Base-by-base conservation (phyloP, 306 rosid species). In the Cucumis cinereus region DNA sequence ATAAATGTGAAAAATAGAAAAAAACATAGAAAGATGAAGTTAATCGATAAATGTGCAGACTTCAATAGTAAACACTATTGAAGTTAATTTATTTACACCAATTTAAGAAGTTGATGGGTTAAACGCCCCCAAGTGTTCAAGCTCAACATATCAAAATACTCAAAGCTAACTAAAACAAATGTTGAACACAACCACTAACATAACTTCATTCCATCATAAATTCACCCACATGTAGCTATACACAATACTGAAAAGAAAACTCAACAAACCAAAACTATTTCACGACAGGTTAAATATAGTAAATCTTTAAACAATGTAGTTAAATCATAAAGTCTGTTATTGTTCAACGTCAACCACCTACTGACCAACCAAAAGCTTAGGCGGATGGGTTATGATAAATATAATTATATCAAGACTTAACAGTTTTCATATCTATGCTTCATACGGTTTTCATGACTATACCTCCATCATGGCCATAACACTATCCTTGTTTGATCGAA, bases 391-490 rank as follows among this genome's bases (percentile, higher is more conserved):
- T 5, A 30, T 30, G 4, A 30, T 30, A 30, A 30, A 30, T 30
- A 3, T 30, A 30, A 30, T 30, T 30, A 30, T 30, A 30, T 30
- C 35, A 3, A 30, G 4, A 30, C 35, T 30, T 30, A 0, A 30
- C 35, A 30, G 35, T 30, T 53, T n/a, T 55, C 59, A 55, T 55
- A 54, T 19, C 24, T 19, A 19, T 54, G 8, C 12, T 11, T 19
- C 24, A 8, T 58, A 58, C 8, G 64, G 53, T 69, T 20, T 71
- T 10, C n/a, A 79, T 5, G 22, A 76, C 15, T 26, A 66, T 89
- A 94, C 98, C 98, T 94, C 98, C 98, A 94, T 94, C 98, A 94
- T 94, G 69, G 98, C 98, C 98, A 94, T 94, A 71, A 94, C 97
- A 73, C 98, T 86, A 64, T 91, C 93, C 79, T 81, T 90, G 86